A percentile compares a stretch with the other conserved stretches of the same genome.
phyloP scores from a whole-genome alignment of 2,329 filamentous ascomycete genomes.

The Alternaria conjuncta region DNA sequence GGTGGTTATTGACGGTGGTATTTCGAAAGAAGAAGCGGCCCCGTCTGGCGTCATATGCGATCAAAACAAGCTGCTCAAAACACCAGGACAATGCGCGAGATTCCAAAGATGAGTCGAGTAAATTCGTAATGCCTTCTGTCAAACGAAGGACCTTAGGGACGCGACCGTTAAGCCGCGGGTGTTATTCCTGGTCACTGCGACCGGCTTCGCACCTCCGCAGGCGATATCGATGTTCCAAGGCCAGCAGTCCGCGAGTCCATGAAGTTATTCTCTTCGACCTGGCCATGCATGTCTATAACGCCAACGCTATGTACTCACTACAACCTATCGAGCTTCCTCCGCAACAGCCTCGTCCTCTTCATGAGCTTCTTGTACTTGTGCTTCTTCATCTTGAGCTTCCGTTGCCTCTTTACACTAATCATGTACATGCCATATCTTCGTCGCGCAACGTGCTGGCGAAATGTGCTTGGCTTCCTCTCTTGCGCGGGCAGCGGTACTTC shows the following conservation, averaged over 20 bases:
- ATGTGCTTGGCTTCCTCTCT: constrained; percentile 27
- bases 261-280: constrained; percentile 9
- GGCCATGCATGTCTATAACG: constrained; percentile 17
- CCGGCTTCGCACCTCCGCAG: background rate
- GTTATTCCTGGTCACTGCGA: background rate
- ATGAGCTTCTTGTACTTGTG: constrained; percentile 99
- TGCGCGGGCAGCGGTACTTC: constrained; percentile 22
- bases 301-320: constrained; percentile 35
- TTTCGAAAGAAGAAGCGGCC: constrained; percentile 34
- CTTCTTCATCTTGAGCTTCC: constrained; percentile 99
- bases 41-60: constrained; percentile 31
- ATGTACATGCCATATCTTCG: constrained; percentile 67
- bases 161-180: constrained; percentile 2
- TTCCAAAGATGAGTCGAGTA: constrained; percentile 35
- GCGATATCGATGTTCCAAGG: background rate
- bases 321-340: constrained; percentile 73
- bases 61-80: constrained; percentile 33
- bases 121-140: constrained; percentile 37
- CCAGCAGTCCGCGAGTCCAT: background rate
- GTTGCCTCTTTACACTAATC: constrained; percentile 89
- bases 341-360: constrained; percentile 85
- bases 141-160: background rate
- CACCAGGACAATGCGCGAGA: constrained; percentile 25
- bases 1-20: constrained; percentile 28
- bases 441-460: constrained; percentile 29